Evolutionary conservation across 768 basidiomycete genomes (phyloP), one percentile per base, ranked within the genome.

Genomic region (Trametes coccinea): DNA sequence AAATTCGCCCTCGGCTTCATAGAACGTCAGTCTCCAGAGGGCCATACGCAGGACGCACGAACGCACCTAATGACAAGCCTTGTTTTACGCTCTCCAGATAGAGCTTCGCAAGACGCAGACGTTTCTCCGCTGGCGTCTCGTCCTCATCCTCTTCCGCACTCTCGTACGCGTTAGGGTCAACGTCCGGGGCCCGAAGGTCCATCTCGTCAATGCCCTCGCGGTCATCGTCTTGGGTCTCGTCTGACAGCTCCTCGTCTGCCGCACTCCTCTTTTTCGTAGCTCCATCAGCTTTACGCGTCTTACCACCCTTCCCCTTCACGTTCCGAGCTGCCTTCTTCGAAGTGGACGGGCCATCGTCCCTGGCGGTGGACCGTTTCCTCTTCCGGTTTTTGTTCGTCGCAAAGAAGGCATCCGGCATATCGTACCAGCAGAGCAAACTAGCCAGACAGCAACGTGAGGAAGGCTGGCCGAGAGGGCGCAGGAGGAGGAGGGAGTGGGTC

Each of bases 71-170:
- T 5, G 88, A 79, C 31, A 95, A 74, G 40, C 82, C 73, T 61
- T 88, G 84, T 73, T 92, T 92, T 13, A 98, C 86, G 63, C 81
- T 88, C 62, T 93, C 86, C 43, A 99, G 78, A 74, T 98, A 98
- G 63, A 96, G 74, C 73, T 94, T 90, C 4, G 96, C 95, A 41
- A 99, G 77, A 60, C 97, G 78, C 17, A 99, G 79, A 61, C 97
- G 79, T 76, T 98, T 99, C 79, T 94, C 87, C 0, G 93, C 94
- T 2, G 94, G 92, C 4, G 94, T 96, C 76, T 98, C 96, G 64
- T 87, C 79, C 65, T 87, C 84, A 66, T 95, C 88, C 67, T 97
- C 94, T 44, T 94, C 93, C 5, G 85, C 90, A 66, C 89, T 90
- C 30, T 78, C 80, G 56, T 72, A 72, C 46, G 70, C 69, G 2